Conservation (phyloP, 371 early-diverging fungal genomes). For the Choanephora cucurbitarum region DNA sequence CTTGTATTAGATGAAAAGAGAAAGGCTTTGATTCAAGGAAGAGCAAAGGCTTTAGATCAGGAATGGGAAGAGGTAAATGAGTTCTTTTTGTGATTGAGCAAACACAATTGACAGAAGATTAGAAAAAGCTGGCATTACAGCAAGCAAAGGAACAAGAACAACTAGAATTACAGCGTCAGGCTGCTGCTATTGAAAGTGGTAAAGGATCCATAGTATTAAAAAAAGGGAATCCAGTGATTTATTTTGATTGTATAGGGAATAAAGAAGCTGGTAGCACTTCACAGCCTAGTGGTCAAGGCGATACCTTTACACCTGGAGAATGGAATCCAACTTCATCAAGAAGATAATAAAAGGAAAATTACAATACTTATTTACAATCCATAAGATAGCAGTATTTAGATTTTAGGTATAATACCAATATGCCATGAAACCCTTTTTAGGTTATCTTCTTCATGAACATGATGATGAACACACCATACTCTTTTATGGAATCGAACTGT, state of each 20-base stretch:
- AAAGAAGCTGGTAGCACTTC: conserved; percentile 7
- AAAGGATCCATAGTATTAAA: no score
- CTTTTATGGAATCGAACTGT: conserved; percentile 41
- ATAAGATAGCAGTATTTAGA: no score
- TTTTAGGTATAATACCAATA: conserved; percentile 47
- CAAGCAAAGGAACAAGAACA: conserved; percentile 16
- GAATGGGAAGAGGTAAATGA: conserved; percentile 31
- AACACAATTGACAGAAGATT: no score
- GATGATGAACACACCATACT: conserved; percentile 47
- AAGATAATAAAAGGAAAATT: neutral
- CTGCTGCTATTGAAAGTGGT: conserved; percentile 13
- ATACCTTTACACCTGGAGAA: conserved; percentile 45
- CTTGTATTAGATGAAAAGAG: conserved; percentile 36
- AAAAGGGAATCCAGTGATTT: no score
- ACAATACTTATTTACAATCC: no score
- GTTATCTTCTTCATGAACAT: neutral
- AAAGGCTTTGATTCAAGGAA: conserved; percentile 52
- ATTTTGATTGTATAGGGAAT: no score
- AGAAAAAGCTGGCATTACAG: conserved; percentile 20
- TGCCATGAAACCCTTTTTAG: conserved; percentile 39
- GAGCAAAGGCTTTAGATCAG: conserved; percentile 37
- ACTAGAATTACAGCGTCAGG: conserved; percentile 6
- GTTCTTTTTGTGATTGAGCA: no score
- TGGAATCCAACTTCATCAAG: conserved; percentile 28
- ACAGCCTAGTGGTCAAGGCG: conserved; percentile 40